Evolutionary conservation across 257 asterid genomes (phyloP).

Genomic region (Voacanga thouarsii): DNA sequence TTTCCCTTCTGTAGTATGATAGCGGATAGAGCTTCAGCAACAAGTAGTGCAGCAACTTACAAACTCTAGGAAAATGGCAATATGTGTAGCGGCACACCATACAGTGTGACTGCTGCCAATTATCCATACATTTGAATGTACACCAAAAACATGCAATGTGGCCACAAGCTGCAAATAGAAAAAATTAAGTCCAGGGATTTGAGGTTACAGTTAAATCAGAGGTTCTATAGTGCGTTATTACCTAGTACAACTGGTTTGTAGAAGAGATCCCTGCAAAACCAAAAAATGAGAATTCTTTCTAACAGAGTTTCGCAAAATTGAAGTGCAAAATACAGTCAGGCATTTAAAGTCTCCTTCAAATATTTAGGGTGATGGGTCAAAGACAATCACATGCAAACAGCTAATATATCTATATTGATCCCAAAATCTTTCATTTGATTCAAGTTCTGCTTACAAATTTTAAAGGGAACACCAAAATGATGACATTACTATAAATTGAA

Average conservation of each 20-base stretch:
- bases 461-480: neutral
- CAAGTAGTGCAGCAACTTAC: slow-evolving; percentile 49
- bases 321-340: neutral
- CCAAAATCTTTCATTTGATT: neutral
- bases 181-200: neutral
- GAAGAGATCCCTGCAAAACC: slow-evolving; percentile 56
- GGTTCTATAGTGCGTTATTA: slow-evolving; percentile 14
- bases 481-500: neutral
- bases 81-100: slow-evolving; percentile 57
- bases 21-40: slow-evolving; percentile 50
- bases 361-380: neutral
- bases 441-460: neutral
- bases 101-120: slow-evolving; percentile 38
- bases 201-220: slow-evolving; percentile 1
- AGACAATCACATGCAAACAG: neutral
- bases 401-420: neutral
- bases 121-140: slow-evolving; percentile 45
- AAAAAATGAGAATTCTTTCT: neutral
- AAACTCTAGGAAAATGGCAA: slow-evolving; percentile 55
- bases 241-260: slow-evolving; percentile 74
- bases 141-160: slow-evolving; percentile 79
- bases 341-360: neutral
- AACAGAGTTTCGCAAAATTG: neutral
- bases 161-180: slow-evolving; percentile 54
- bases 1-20: slow-evolving; percentile 45